Base-by-base conservation (phyloP, 2,329 filamentous ascomycete genomes). In the Exophiala dermatitidis region DNA sequence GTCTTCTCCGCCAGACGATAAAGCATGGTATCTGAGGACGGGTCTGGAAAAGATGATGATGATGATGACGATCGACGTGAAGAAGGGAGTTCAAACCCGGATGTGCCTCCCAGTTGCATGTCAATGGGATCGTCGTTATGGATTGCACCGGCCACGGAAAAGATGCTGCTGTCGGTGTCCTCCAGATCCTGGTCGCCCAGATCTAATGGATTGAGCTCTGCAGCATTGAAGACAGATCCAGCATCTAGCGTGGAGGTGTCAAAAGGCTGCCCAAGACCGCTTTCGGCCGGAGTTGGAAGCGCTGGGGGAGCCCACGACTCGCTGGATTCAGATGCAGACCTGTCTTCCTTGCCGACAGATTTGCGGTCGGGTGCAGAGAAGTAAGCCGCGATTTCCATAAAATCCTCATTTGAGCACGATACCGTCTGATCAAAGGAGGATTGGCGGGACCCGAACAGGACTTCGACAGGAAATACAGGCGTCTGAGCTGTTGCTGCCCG, bases 1-100 rank as follows among this genome's bases (percentile, higher is more conserved):
- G 63, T 67, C 36, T 67, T 62, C 19, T 62, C 64, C 3, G 69
- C 60, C 12, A 71, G 62, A 46, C 67, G 63, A 55, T 65, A 60
- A 4, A 55, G 28, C 42, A 31, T 31, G 3, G 42, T 45, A 32
- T n/a, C 26, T 38, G 6, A 60, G 12, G 30, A 54, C 31, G 10
- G 54, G 47, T 28, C 54, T 38, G 5, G 50, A 57, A 54, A 32
- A 4, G 29, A 10, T 30, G 36, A 28, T 32, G 28, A 45, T 32
- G 28, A 10, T 30, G 36, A 28, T 32, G 28, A 45, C 12, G 28
- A 31, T 29, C 42, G 28, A 31, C 42, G 42, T 4, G n/a, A 45
- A 3, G 42, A 9, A 45, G 28, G n/a, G 4, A 6, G 3, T 31
- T 32, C 5, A 29, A n/a, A 9, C 3, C 30, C 42, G 7, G 42